Percentiles rank a stretch among this genome's conserved stretches.
Evolutionary conservation across 345 rosid species (phyloP).

Genomic region (Xanthoceras sorbifolium): DNA sequence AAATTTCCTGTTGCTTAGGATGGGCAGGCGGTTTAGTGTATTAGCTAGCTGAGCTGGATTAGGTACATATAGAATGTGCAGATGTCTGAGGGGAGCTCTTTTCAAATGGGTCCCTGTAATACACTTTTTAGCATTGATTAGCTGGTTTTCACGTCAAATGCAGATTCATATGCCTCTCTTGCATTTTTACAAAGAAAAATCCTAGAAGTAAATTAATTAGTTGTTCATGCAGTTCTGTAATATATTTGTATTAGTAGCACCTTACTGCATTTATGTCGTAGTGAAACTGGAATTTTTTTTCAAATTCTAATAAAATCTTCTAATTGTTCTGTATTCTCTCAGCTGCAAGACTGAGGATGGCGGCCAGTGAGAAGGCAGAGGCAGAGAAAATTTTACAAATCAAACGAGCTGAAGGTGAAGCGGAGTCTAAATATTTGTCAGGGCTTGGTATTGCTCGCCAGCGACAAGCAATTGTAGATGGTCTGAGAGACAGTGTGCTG

Average conservation of each 20-base stretch:
- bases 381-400: slow-evolving; percentile 42
- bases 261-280: neutral
- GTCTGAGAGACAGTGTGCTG: slow-evolving; percentile 40
- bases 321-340: slow-evolving; percentile 1
- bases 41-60: neutral
- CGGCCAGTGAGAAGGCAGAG: slow-evolving; percentile 42
- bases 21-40: neutral
- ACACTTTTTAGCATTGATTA: neutral
- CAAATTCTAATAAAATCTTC: neutral
- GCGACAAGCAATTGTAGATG: slow-evolving; percentile 45
- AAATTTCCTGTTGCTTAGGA: neutral
- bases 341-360: slow-evolving; percentile 46
- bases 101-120: neutral
- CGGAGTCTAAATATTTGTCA: slow-evolving; percentile 40
- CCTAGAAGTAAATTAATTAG: neutral
- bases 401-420: slow-evolving; percentile 46
- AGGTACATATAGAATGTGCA: neutral
- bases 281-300: neutral
- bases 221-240: neutral
- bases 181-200: no score
- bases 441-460: slow-evolving; percentile 45
- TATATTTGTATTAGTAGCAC: neutral
- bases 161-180: neutral
- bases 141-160: neutral
- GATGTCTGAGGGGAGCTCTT: no score